Evolutionary conservation across 129 eudicot species (phyloP), one percentile per base, ranked within the genome.

Genomic region (Flaveria bidentis): DNA sequence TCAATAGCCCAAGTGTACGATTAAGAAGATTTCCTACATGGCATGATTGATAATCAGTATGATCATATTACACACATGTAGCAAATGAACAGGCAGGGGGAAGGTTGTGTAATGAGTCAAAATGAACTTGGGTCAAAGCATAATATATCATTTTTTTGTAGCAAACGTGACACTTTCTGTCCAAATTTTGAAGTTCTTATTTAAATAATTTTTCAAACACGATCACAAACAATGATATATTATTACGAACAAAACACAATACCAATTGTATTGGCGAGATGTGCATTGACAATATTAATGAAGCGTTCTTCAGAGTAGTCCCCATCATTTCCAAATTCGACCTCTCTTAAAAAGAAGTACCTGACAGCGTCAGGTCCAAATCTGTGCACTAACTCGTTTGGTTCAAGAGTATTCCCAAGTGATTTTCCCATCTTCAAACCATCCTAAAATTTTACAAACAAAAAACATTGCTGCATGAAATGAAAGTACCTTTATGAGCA

Each of bases 391-490:
- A 95, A 85, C 42, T 89, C 92, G 30, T 88, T 95, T 58, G 99
- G 99, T 79, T 95, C 99, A 71, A 95, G 84, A 53, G 97, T 95
- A 86, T 95, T 95, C 50, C 99, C 97, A 68, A 95, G 85, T 49
- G 99, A 91, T 73, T 95, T 95, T 18, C 99, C 97, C 99, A 95
- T 95, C 85, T 95, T 95, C 96, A 95, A 86, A n/a, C 99, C 99
- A 85, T 91, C 99, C 99, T 95, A 89, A 76, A 78, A 84, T 82
- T 86, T 88, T 46, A 84, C 81, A 82, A 67, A 85, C 82, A 81
- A 77, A 85, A 85, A 84, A 72, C 87, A 84, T 72, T 71, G 85
- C 87, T 80, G 87, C 89, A 88, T 88, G 67, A 81, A 84, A 88
- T 85, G 53, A 81, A 85, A 82, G 41, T 83, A 56, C 57, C 50